These are phyloP conservation scores for Cicer cuneatum DNA, from an alignment of 306 rosid species.

Conservation along the genomic window DNA sequence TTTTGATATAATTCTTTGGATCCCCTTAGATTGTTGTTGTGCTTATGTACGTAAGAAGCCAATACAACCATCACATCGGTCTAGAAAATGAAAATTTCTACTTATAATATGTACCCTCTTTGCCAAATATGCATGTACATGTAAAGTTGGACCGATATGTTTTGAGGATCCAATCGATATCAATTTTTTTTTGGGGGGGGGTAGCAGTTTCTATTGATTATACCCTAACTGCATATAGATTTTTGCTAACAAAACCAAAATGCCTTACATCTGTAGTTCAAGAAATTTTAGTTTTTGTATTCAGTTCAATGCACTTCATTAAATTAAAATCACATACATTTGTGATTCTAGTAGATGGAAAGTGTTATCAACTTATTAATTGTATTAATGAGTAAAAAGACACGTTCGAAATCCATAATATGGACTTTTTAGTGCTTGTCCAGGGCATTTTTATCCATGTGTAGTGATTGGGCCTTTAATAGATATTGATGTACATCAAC, in stretches of 20 bases:
- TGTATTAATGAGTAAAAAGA: neutral
- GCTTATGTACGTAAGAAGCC: constrained; percentile 28
- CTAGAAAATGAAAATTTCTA: constrained; percentile 27
- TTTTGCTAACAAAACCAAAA: neutral
- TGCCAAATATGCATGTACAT: constrained; percentile 29
- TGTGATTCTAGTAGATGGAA: constrained; percentile 14
- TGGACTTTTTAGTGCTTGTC: constrained; percentile 13
- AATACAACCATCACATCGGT: constrained; percentile 18
- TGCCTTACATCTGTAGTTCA: constrained; percentile 27
- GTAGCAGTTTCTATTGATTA: constrained; percentile 26
- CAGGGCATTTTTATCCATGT: constrained; percentile 26
- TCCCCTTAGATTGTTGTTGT: constrained; percentile 17
- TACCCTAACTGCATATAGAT: neutral
- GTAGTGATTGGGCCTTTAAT: constrained; percentile 21
- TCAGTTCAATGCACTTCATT: neutral
- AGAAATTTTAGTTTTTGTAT: neutral
- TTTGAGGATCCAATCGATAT: neutral
- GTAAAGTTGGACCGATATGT: neutral
- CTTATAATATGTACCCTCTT: neutral
- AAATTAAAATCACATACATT: neutral
- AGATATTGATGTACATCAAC: constrained; percentile 36
- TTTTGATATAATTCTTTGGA: constrained; percentile 27
- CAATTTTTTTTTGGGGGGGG: neutral
- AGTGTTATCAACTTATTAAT: constrained; percentile 18
- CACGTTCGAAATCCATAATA: constrained; percentile 18